Base-by-base conservation (phyloP, 2,329 filamentous ascomycete genomes). In the Pseudodiploospora longispora region DNA sequence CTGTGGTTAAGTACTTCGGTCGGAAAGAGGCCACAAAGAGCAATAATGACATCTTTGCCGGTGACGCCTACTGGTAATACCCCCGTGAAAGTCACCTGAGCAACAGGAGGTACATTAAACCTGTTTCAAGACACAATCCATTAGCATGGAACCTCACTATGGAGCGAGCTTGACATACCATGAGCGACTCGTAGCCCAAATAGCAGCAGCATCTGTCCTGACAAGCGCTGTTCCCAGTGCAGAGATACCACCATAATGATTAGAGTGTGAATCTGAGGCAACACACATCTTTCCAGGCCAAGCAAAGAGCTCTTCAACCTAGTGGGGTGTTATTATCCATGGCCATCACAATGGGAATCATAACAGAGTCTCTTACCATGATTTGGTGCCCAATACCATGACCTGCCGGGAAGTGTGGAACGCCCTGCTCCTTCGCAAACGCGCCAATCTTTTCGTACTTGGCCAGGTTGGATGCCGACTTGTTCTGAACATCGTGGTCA, bases 1-100 rank as follows among this genome's bases (percentile, higher is more conserved):
- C 81, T 81, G 59, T 95, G 88, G 66, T 97, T 97, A 10, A 96
- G 73, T 0, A 96, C 91, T 37, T 95, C 87, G 43, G 85, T 80
- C 65, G 86, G 85, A 70, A 97, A 94, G 0, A 95, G 67, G 1
- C 85, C 87, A 54, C 87, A 94, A 1, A 97, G 74, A 1, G 88
- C 87, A 28, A 96, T 78, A 52, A 97, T 97, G 9, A 95, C 85
- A 62, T 97, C 93, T 65, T 98, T 97, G 30, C 89, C 91, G 0
- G 85, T 88, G 1, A 95, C 89, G 8, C 90, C 90, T 1, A 70
- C 68, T 0, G 87, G 90, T 6, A 95, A 68, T 1, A 78, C 64
- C 6, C 89, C 90, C 0, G 76, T 86, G 8, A 97, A 72, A 0
- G 78, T 90, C 27, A 96, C 78, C 64, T 85, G 83, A 1, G 85